Percentiles rank a stretch among this genome's conserved stretches.
These are phyloP conservation scores for Aspergillus mulundensis DNA, from an alignment of 495 filamentous ascomycete species.

Conservation along the genomic window DNA sequence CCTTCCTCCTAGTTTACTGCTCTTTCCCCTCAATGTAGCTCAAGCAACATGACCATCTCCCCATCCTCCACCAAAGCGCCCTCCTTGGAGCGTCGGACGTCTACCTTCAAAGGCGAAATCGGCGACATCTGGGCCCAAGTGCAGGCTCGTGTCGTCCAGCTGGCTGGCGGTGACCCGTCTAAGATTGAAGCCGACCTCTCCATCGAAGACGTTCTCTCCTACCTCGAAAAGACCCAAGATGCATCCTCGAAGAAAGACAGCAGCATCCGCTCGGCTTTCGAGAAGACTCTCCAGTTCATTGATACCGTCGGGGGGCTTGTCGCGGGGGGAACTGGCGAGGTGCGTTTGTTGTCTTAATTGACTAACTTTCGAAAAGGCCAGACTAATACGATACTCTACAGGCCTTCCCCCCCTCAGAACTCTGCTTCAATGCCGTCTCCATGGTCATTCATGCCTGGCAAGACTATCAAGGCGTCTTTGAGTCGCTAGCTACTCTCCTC, in stretches of 20 bases:
- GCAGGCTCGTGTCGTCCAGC: slow-evolving; percentile 30
- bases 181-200: slow-evolving; percentile 24
- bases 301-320: slow-evolving; percentile 33
- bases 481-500: slow-evolving; percentile 32
- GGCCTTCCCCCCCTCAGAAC: slow-evolving; percentile 35
- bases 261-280: slow-evolving; percentile 21
- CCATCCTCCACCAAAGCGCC: slow-evolving; percentile 11
- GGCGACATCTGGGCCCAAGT: slow-evolving; percentile 36
- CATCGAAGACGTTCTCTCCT: slow-evolving; percentile 30
- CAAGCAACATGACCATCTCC: slow-evolving; percentile 15
- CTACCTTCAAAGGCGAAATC: slow-evolving; percentile 32
- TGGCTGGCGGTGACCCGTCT: slow-evolving; percentile 33
- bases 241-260: slow-evolving; percentile 26
- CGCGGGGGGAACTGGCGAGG: slow-evolving; percentile 28
- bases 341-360: slow-evolving; percentile 9
- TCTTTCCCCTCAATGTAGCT: background rate
- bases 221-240: slow-evolving; percentile 26
- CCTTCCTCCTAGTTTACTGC: background rate
- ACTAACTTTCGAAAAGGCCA: too few species aligned
- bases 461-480: slow-evolving; percentile 36
- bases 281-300: slow-evolving; percentile 34
- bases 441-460: slow-evolving; percentile 40
- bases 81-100: slow-evolving; percentile 7
- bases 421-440: slow-evolving; percentile 37
- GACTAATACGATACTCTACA: slow-evolving; percentile 1